Percentiles rank a stretch among this genome's conserved stretches.
Conservation (phyloP, 352 stramenopile genomes). For the Phytophthora citricola region DNA sequence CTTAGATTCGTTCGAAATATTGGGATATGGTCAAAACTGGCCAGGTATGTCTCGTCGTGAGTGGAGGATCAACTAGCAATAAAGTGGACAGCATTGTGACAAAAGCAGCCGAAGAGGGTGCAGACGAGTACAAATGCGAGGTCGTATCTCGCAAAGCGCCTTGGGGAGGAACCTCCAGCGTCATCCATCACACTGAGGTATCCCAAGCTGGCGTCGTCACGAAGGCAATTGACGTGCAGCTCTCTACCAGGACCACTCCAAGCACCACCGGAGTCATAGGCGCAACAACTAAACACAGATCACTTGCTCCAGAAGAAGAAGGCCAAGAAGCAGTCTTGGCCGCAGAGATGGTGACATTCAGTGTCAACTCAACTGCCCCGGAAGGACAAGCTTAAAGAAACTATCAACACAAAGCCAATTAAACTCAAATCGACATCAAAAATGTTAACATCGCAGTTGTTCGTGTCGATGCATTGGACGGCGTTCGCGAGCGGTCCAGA, state of each 20-base stretch:
- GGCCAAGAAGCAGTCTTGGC: constrained; percentile 40
- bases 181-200: constrained; percentile 57
- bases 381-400: constrained; percentile 2
- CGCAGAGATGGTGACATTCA: constrained; percentile 44
- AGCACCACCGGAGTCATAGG: neutral
- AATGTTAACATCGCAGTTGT: constrained; percentile 33
- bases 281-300: constrained; percentile 17
- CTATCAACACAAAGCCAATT: neutral
- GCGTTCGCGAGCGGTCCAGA: constrained; percentile 17
- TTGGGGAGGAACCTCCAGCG: constrained; percentile 29
- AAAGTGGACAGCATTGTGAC: constrained; percentile 49
- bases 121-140: constrained; percentile 67
- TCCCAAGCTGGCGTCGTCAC: constrained; percentile 50
- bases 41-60: constrained; percentile 48
- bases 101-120: constrained; percentile 36
- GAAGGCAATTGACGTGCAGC: constrained; percentile 33
- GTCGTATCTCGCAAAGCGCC: constrained; percentile 56
- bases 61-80: constrained; percentile 34
- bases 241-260: constrained; percentile 2
- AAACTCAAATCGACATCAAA: constrained; percentile 25
- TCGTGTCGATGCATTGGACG: constrained; percentile 22
- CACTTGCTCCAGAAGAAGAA: constrained; percentile 35
- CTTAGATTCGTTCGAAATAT: constrained; percentile 43
- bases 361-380: constrained; percentile 17
- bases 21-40: constrained; percentile 46